Base-by-base conservation (phyloP, 2,329 filamentous ascomycete genomes). In the Paraphaeosphaeria minitans region DNA sequence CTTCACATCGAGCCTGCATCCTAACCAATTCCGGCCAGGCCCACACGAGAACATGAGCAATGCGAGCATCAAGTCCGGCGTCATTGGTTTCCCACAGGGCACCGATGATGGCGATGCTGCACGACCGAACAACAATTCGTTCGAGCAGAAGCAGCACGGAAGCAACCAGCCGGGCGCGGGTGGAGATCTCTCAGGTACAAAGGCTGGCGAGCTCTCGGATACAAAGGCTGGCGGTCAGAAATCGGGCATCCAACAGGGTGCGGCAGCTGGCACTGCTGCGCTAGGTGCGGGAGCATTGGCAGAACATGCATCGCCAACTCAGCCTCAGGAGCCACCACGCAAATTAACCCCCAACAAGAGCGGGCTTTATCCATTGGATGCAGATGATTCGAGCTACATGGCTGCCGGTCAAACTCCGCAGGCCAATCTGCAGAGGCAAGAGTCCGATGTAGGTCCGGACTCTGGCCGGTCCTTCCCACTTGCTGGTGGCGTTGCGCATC, bases 1-100 rank as follows among this genome's bases (percentile, higher is more conserved):
- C 27, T 42, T 57, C 52, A 51, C 57, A 21, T 49, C 56, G 16
- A 61, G 47, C n/a, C 33, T 63, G 9, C 66, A 65, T 39, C 71
- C 71, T 4, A 57, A 70, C 45, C 60, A 63, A 5, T 57, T 58
- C 2, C 57, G 57, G 8, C 58, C 45, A 33, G 51, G 33, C 12
- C 21, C 41, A 27, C 41, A 58, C 7, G 63, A 70, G 14, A 70
- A 64, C 5, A 57, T 63, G 10, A 78, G 74, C 59, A 69, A 67
- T 31, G 72, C 73, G 19, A 77, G 75, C 62, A 75, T 78, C 69
- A 77, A 77, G 65, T 78, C 75, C 57, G 76, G 75, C 50, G 74
- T 78, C 14, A 72, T 77, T 52, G 77, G 77, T 9, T 73, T 74
- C 53, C 63, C 67, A 12, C 63, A 67, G 55, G 62, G 59, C 35